phyloP scores from a whole-genome alignment of 2,329 filamentous ascomycete species.

The Chrysoporthe puriensis region DNA sequence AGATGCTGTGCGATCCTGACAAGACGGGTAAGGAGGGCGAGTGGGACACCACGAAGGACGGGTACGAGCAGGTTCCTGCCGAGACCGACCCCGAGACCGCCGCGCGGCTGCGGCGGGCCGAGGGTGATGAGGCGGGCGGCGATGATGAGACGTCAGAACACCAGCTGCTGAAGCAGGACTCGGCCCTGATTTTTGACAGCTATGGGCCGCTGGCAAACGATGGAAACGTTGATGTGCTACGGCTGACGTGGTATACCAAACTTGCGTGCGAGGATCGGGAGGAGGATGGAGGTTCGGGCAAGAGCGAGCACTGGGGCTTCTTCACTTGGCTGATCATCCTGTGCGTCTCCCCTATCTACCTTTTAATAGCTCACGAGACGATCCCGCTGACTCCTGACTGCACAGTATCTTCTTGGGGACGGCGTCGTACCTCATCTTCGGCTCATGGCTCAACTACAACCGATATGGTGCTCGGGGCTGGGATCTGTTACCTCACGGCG shows the following conservation, averaged over 20 bases:
- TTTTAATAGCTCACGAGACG: not conserved
- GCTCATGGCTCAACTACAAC: slow-evolving; percentile 98
- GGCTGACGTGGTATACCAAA: slow-evolving; percentile 84
- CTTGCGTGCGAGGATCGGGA: slow-evolving; percentile 72
- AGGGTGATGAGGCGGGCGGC: slow-evolving; percentile 27
- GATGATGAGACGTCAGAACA: slow-evolving; percentile 47
- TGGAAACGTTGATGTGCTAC: slow-evolving; percentile 63
- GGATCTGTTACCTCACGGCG: slow-evolving; percentile 91
- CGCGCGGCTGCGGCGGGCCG: slow-evolving; percentile 34
- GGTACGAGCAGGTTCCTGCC: slow-evolving; percentile 46
- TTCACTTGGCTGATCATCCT: slow-evolving; percentile 97
- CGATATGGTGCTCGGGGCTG: slow-evolving; percentile 92
- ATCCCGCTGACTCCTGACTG: slow-evolving; percentile 28
- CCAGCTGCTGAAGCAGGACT: slow-evolving; percentile 57
- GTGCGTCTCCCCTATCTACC: slow-evolving; percentile 54
- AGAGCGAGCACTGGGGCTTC: slow-evolving; percentile 76
- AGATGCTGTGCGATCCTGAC: slow-evolving; percentile 79
- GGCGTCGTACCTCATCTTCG: slow-evolving; percentile 93
- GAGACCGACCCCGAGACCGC: slow-evolving; percentile 19
- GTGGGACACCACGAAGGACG: slow-evolving; percentile 55
- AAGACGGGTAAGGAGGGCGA: slow-evolving; percentile 76
- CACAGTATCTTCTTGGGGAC: slow-evolving; percentile 79
- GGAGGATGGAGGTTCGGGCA: slow-evolving; percentile 43
- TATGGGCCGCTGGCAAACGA: slow-evolving; percentile 66
- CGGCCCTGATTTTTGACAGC: slow-evolving; percentile 75